phyloP scores from a whole-genome alignment of 1,284 basidiomycete genomes.

The Coriolopsis trogii region DNA sequence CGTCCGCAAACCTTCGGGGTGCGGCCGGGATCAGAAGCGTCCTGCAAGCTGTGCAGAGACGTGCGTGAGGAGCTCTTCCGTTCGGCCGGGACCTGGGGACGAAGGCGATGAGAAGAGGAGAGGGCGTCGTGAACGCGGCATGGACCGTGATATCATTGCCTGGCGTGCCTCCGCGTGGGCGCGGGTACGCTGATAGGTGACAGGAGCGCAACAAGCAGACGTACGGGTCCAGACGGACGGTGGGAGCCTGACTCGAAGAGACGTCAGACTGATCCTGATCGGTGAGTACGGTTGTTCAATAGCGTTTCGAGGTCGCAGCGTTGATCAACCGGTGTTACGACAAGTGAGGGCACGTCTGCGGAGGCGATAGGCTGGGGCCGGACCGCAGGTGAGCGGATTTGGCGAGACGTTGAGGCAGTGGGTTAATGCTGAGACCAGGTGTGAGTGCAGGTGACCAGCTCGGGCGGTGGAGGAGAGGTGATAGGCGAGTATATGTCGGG shows the following conservation, averaged over 20 bases:
- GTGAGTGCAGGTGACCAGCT: no score
- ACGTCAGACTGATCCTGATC: neutral
- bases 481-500: no score
- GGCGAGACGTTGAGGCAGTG: neutral
- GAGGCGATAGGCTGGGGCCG: constrained; percentile 4
- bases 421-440: no score
- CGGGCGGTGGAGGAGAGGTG: no score
- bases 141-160: constrained; percentile 4
- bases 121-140: constrained; percentile 7
- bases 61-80: no score
- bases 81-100: no score
- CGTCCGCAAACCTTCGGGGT: constrained; percentile 8
- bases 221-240: neutral
- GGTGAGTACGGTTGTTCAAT: neutral
- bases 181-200: no score
- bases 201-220: no score
- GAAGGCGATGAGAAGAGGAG: no score
- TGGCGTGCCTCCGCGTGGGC: no score
- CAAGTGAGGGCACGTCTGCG: neutral
- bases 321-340: constrained; percentile 1
- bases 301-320: neutral
- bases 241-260: neutral
- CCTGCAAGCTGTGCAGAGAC: constrained; percentile 21
- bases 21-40: constrained; percentile 21
- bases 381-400: neutral